Evolutionary conservation across 1,284 basidiomycete genomes (phyloP).

Genomic region (Porphyrellus sp.): DNA sequence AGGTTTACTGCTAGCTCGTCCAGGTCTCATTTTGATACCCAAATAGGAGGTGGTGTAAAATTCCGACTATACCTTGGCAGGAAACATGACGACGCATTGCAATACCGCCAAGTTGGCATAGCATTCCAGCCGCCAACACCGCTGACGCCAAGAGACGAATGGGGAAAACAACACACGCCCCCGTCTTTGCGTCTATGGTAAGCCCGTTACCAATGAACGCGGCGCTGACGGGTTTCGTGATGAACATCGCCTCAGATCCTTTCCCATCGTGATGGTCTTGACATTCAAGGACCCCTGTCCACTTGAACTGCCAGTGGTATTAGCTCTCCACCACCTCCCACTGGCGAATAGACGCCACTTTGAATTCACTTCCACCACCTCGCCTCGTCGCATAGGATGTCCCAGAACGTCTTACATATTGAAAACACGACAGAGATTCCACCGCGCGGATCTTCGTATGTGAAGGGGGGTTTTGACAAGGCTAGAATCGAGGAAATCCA

Average conservation of each 20-base stretch:
- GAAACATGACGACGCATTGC: neutral
- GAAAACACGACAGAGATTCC: neutral
- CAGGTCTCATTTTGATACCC: neutral
- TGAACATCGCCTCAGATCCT: neutral
- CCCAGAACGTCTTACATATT: neutral
- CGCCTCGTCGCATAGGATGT: slow-evolving; percentile 9
- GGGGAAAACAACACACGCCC: neutral
- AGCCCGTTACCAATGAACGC: neutral
- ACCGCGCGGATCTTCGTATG: neutral
- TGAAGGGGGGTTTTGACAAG: neutral
- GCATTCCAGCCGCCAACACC: neutral
- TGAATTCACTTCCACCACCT: neutral
- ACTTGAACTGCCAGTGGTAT: too few relatives aligned
- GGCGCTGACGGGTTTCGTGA: neutral
- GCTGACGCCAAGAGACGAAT: neutral
- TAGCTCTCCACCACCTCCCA: neutral
- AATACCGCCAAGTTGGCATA: neutral
- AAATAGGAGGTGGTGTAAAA: neutral
- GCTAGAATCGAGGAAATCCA: neutral
- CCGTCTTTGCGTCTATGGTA: neutral
- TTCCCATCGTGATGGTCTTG: neutral
- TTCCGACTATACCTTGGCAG: too few relatives aligned
- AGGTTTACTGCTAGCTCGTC: neutral
- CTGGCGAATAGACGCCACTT: neutral
- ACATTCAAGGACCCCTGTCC: neutral